These are phyloP conservation scores for Boletus rubescentipes DNA, from an alignment of 768 basidiomycete genomes.

Conservation along the genomic window DNA sequence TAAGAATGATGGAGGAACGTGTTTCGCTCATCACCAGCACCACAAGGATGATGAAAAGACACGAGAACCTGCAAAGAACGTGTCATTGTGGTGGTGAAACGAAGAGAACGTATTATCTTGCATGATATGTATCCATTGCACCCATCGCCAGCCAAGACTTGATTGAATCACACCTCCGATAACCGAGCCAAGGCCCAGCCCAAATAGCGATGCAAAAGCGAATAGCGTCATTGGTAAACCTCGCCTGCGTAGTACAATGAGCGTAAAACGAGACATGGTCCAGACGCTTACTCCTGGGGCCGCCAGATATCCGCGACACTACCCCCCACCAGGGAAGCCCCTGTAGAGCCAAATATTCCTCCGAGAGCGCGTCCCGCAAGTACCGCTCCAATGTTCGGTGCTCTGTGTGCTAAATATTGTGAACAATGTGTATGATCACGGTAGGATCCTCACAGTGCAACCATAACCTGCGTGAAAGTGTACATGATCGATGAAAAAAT, in stretches of 20 bases:
- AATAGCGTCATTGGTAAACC: conserved; percentile 77
- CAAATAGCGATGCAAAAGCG: conserved; percentile 53
- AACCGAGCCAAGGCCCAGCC: conserved; percentile 62
- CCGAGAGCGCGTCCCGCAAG: conserved; percentile 58
- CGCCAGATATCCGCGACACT: conserved; percentile 71
- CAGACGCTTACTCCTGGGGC: conserved; percentile 49
- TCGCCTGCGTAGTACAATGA: conserved; percentile 46
- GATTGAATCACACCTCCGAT: conserved; percentile 65
- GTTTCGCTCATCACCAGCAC: conserved; percentile 69
- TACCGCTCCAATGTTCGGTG: conserved; percentile 52
- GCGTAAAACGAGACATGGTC: background rate
- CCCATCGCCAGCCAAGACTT: conserved; percentile 75
- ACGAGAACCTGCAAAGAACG: conserved; percentile 45
- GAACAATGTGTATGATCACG: background rate
- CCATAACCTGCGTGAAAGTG: conserved; percentile 48
- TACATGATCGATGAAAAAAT: conserved; percentile 51
- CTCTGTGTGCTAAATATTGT: conserved; percentile 18
- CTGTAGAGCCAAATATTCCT: conserved; percentile 63
- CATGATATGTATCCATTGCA: conserved; percentile 77
- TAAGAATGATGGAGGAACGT: conserved; percentile 66
- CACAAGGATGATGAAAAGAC: conserved; percentile 46
- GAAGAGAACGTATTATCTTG: conserved; percentile 15
- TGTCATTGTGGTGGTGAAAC: background rate
- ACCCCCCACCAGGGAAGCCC: conserved; percentile 66
- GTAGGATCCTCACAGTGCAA: conserved; percentile 25